Conservation (phyloP, 1,139 yeast genomes). For the Magnusiomyces suaveolens region DNA sequence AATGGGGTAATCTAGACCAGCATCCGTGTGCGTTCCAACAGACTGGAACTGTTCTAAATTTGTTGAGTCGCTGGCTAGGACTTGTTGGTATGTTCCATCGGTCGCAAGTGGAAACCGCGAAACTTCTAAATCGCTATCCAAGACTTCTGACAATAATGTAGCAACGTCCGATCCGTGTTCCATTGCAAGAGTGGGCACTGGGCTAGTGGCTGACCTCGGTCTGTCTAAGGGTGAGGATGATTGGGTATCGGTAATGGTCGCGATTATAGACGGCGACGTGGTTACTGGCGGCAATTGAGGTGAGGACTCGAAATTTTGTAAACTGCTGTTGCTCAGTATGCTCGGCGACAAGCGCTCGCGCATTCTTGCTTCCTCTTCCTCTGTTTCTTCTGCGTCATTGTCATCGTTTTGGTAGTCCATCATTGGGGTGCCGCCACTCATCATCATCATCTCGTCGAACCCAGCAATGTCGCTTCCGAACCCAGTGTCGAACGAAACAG, state of each 20-base stretch:
- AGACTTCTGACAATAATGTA: constrained; percentile 22
- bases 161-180: constrained; percentile 19
- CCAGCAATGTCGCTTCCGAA: background rate
- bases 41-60: background rate
- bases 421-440: background rate
- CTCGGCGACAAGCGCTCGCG: background rate
- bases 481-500: constrained; percentile 16
- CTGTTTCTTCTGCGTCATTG: background rate
- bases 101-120: background rate
- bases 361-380: too few relatives aligned
- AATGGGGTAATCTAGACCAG: constrained; percentile 1
- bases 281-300: background rate
- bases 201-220: constrained; percentile 4
- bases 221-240: background rate
- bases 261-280: background rate
- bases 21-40: background rate
- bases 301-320: background rate
- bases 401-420: constrained; percentile 1
- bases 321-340: background rate
- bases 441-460: background rate
- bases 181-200: constrained; percentile 14
- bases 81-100: background rate
- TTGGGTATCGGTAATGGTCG: background rate
- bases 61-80: background rate
- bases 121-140: constrained; percentile 14